Percentiles rank a stretch among this genome's conserved stretches.
Conservation (phyloP, 768 basidiomycete genomes). For the Boletus rufocinnamomeus region DNA sequence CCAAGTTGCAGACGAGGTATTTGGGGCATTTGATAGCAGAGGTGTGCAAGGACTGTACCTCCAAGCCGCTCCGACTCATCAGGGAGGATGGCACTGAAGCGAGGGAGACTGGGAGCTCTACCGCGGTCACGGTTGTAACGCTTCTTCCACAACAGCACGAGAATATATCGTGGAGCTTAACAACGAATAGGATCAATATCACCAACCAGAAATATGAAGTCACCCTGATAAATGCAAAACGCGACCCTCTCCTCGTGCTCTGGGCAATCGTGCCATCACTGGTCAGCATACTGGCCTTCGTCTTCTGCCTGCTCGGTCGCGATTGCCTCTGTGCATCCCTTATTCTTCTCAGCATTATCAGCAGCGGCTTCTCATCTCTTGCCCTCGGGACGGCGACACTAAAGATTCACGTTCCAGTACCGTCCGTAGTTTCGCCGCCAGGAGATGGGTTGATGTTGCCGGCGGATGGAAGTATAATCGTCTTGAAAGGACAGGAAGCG, state of each 20-base stretch:
- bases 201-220: neutral
- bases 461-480: conserved; percentile 21
- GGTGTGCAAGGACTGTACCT: neutral
- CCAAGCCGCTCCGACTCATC: conserved; percentile 2
- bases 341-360: conserved; percentile 33
- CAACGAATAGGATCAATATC: neutral
- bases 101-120: conserved; percentile 20
- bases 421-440: conserved; percentile 26
- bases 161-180: neutral
- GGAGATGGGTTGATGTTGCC: conserved; percentile 36
- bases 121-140: conserved; percentile 19
- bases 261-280: conserved; percentile 27
- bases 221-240: conserved; percentile 13
- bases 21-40: conserved; percentile 53
- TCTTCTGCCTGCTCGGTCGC: conserved; percentile 17
- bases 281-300: conserved; percentile 25
- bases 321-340: conserved; percentile 34
- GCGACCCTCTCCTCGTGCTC: conserved; percentile 8
- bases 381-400: conserved; percentile 31
- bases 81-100: neutral
- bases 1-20: conserved; percentile 49
- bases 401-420: conserved; percentile 22
- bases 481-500: conserved; percentile 32
- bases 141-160: conserved; percentile 11
- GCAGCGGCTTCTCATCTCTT: conserved; percentile 34